Evolutionary conservation across 164 flowering plant species (phyloP), one percentile per base, ranked within the genome.

Genomic region (Protea cynaroides): DNA sequence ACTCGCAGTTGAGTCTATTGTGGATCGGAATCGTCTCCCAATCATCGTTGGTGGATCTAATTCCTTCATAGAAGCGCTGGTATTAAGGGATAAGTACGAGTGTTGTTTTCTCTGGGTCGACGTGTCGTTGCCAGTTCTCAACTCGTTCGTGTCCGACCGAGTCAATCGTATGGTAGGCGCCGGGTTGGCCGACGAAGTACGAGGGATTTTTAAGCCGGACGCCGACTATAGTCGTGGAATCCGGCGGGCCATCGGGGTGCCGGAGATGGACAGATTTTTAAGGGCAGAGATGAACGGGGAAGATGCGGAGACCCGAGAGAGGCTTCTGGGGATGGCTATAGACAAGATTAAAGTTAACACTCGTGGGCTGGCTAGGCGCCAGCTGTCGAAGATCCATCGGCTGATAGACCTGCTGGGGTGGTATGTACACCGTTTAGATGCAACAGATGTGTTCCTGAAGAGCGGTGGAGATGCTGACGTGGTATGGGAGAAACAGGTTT

Each of bases 31-130:
- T 50, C 67, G 72, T 17, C 76, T 84, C 7, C 98, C 98, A 1
- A 84, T 92, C 62, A 78, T 92, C 59, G 96, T 85, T 18, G 98
- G 98, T 1, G 98, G 98, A 0, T 92, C 98, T 1, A 92, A 90
- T 56, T 86, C 95, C 0, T 92, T 60, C 76, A 75, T 92, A 37
- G 79, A 85, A 36, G 78, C 90, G 0, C 71, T 92, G 0, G 85
- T 88, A 4, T 84, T 86, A 46, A 71, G 74, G 2, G 60, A 74
- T 0, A 78, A 69, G 51, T 86, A 82, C 56, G 88, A 88, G 1
- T 86, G 84, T 59, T 82, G 88, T 53, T 88, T 90, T 71, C 77
- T 92, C 0, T 92, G 97, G 90, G 82, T 92, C 25, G 92, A 92
- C 29, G 92, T 86, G 0, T 43, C 80, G 1, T 52, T 81, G 71